Percentiles rank a stretch among this genome's conserved stretches.
These are phyloP conservation scores for Trametes sanguinea DNA, from an alignment of 768 basidiomycete species.

Conservation along the genomic window DNA sequence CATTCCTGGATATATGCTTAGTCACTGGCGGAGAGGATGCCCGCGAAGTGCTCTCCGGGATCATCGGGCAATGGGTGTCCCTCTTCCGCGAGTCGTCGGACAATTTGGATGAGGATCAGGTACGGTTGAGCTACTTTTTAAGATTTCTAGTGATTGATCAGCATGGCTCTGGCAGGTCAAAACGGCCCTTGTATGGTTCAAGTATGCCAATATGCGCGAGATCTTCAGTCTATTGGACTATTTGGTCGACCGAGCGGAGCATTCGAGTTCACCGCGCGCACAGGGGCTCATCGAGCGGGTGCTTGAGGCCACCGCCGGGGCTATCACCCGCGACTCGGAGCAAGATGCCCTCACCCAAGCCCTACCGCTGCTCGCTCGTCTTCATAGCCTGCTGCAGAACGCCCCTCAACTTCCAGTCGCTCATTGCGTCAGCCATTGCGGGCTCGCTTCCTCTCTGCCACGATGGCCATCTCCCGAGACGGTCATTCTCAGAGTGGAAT, in stretches of 20 bases:
- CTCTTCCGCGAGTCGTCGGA: slow-evolving; percentile 7
- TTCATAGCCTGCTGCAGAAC: slow-evolving; percentile 31
- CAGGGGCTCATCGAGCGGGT: slow-evolving; percentile 38
- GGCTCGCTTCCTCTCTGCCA: slow-evolving; percentile 36
- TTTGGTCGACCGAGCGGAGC: slow-evolving; percentile 26
- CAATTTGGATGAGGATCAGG: slow-evolving; percentile 11
- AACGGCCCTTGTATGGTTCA: slow-evolving; percentile 51
- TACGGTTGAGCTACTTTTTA: background rate
- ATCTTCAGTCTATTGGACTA: slow-evolving; percentile 49
- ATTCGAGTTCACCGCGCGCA: slow-evolving; percentile 11
- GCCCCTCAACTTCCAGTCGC: slow-evolving; percentile 49
- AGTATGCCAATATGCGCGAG: slow-evolving; percentile 47
- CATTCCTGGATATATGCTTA: background rate
- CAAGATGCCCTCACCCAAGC: slow-evolving; percentile 26
- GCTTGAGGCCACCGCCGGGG: slow-evolving; percentile 26
- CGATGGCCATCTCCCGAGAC: slow-evolving; percentile 28
- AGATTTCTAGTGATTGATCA: background rate
- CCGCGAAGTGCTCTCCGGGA: background rate
- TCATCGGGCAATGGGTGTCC: slow-evolving; percentile 5
- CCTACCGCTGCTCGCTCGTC: slow-evolving; percentile 32
- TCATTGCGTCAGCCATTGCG: slow-evolving; percentile 47
- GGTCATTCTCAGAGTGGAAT: slow-evolving; percentile 7
- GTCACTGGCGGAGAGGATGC: slow-evolving; percentile 1
- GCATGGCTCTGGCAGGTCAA: background rate
- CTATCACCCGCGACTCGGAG: background rate